Evolutionary conservation across 2,329 filamentous ascomycete genomes (phyloP).

Genomic region (Chrysoporthe deuterocubensis): DNA sequence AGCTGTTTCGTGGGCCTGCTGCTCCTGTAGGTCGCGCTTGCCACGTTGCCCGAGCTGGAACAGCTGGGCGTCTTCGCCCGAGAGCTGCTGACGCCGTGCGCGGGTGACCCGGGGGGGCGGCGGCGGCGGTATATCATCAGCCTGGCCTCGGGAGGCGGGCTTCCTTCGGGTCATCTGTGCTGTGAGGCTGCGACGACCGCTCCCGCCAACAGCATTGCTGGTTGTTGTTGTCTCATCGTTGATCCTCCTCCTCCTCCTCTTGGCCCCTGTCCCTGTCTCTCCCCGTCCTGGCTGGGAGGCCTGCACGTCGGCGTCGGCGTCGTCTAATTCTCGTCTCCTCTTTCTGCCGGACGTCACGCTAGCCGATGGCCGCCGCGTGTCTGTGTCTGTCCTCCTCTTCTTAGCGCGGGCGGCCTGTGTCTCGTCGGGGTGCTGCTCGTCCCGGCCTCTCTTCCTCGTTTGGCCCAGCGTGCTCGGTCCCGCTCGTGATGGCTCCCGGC

Average conservation of each 20-base stretch:
- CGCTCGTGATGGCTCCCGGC: not conserved
- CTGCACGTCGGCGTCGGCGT: not conserved
- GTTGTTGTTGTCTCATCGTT: not conserved
- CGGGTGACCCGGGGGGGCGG: slow-evolving; percentile 6
- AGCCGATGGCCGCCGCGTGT: not conserved
- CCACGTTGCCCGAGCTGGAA: slow-evolving; percentile 13
- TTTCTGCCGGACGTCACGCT: not conserved
- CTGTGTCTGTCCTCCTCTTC: slow-evolving; percentile 10
- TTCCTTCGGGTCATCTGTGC: not conserved
- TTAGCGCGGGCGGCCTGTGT: not conserved
- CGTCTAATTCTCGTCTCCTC: not conserved
- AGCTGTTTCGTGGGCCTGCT: not conserved
- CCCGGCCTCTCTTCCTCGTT: slow-evolving; percentile 10
- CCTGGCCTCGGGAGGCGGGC: not conserved
- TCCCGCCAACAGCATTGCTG: not conserved
- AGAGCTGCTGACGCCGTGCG: slow-evolving; percentile 12
- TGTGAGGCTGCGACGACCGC: not conserved
- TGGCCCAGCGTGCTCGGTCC: slow-evolving; percentile 7
- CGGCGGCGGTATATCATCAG: no score
- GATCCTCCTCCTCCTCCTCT: not conserved
- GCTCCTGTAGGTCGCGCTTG: slow-evolving; percentile 8
- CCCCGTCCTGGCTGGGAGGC: not conserved
- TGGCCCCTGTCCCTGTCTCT: not conserved
- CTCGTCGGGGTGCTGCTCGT: not conserved
- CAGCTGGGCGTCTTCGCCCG: slow-evolving; percentile 10